Evolutionary conservation across 495 filamentous ascomycete species (phyloP), one percentile per base, ranked within the genome.

Genomic region (Penicillium egyptiacum): DNA sequence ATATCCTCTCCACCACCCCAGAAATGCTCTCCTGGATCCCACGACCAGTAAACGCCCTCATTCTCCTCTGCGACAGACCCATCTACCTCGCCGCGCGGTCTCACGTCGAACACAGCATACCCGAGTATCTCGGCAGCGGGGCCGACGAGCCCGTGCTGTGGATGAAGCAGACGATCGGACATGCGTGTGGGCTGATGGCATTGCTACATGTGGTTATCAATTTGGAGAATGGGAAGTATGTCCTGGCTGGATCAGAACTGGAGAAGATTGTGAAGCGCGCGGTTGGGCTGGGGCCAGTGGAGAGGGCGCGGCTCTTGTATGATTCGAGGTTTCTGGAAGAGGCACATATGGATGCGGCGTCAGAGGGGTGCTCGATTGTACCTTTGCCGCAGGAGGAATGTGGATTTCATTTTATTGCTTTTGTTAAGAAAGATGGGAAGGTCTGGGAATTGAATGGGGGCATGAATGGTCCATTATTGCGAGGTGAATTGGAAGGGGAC

Each of bases 361-460:
- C 64, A 8, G 66, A 77, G 60, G 92, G 92, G 9, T 83, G 86
- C 53, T 89, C 88, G 2, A 70, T 62, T 28, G 84, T 87, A 5
- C 91, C 89, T 1, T 75, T 71, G 48, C 83, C 87, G 1, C 71
- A 75, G 25, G 87, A 86, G 55, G 76, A 83, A 57, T 78, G 87
- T 28, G 82, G 86, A 57, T 70, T 86, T 50, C 90, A 94, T 74
- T 94, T 90, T 67, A 81, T 95, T 31, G 86, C 82, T 42, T 93
- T 95, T 72, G 88, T 93, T 26, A 90, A 88, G 75, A 80, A 79
- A n/a, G 70, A 76, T 56, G 77, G 83, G 23, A 78, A 83, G 25
- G 71, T 95, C 37, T 95, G 91, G 85, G 91, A 95, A 76, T 75
- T 96, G 49, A 89, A 95, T 77, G 90, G 91, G 6, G 70, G 81